A percentile compares a stretch with the other conserved stretches of the same genome.
phyloP scores from a whole-genome alignment of 257 asterid species.

The Gentiana macrophylla region DNA sequence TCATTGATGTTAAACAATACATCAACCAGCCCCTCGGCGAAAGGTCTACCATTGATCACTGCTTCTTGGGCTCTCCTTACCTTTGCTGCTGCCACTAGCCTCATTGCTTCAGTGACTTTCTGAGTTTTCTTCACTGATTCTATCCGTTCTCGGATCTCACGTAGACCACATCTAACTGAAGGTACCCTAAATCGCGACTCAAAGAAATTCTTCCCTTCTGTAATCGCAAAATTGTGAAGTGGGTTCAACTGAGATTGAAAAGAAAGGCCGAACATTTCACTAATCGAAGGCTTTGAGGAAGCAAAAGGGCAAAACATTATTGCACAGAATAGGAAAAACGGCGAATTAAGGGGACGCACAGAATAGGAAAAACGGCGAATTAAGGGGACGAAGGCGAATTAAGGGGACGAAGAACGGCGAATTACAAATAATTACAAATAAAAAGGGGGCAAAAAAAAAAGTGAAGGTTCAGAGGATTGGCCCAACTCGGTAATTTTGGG shows the following conservation, averaged over 20 bases:
- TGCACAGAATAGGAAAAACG: not conserved
- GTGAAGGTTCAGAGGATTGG: constrained; percentile 8
- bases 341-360: not conserved
- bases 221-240: not conserved
- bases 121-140: constrained; percentile 51
- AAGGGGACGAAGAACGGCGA: no score
- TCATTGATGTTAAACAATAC: constrained; percentile 40
- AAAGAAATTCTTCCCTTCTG: not conserved
- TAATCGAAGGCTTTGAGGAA: constrained; percentile 9
- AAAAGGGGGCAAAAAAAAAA: not conserved
- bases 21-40: constrained; percentile 49
- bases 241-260: constrained; percentile 4
- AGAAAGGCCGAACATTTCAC: constrained; percentile 3
- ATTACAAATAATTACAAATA: no score
- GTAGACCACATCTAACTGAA: constrained; percentile 35
- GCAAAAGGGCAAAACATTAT: constrained; percentile 11
- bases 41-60: constrained; percentile 51
- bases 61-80: constrained; percentile 74
- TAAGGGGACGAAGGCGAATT: no score
- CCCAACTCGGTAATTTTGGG: not conserved
- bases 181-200: constrained; percentile 1
- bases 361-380: not conserved
- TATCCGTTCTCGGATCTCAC: constrained; percentile 50
- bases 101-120: constrained; percentile 68
- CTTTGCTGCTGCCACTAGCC: constrained; percentile 66